A percentile compares a stretch with the other conserved stretches of the same genome.
Conservation (phyloP, 192 early-diverging fungal genomes). For the Coemansia sp. region DNA sequence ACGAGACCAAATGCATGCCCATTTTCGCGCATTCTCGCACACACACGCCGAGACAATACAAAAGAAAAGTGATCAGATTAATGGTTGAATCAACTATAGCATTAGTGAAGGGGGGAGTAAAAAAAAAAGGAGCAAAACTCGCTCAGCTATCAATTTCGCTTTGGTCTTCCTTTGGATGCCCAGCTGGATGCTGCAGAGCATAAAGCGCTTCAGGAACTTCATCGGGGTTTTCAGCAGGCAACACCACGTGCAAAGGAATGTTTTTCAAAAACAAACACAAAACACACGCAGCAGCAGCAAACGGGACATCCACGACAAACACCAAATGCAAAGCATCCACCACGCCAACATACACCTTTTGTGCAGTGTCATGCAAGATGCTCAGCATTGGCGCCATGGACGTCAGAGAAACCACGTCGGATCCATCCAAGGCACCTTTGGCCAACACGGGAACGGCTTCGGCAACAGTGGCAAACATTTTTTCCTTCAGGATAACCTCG, state of each 20-base stretch:
- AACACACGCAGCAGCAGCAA: constrained; percentile 44
- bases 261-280: constrained; percentile 41
- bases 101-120: neutral
- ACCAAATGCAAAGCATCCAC: constrained; percentile 44
- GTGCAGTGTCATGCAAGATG: constrained; percentile 16
- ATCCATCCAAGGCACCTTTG: constrained; percentile 15
- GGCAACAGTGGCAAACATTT: constrained; percentile 36
- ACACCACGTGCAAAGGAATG: constrained; percentile 39
- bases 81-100: neutral
- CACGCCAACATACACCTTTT: constrained; percentile 31
- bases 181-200: constrained; percentile 17
- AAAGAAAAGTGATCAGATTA: neutral
- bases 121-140: neutral
- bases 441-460: constrained; percentile 22
- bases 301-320: constrained; percentile 50
- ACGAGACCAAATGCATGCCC: neutral
- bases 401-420: constrained; percentile 38
- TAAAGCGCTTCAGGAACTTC: constrained; percentile 32
- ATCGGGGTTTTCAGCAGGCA: constrained; percentile 23
- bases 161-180: neutral
- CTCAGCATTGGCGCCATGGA: constrained; percentile 44
- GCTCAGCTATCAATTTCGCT: neutral
- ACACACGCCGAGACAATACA: neutral
- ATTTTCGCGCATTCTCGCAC: neutral
- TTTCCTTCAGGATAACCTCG: constrained; percentile 50